A percentile compares a stretch with the other conserved stretches of the same genome.
These are phyloP conservation scores for Paspalum vaginatum DNA, from an alignment of 176 grass and related monocot species.

Conservation along the genomic window DNA sequence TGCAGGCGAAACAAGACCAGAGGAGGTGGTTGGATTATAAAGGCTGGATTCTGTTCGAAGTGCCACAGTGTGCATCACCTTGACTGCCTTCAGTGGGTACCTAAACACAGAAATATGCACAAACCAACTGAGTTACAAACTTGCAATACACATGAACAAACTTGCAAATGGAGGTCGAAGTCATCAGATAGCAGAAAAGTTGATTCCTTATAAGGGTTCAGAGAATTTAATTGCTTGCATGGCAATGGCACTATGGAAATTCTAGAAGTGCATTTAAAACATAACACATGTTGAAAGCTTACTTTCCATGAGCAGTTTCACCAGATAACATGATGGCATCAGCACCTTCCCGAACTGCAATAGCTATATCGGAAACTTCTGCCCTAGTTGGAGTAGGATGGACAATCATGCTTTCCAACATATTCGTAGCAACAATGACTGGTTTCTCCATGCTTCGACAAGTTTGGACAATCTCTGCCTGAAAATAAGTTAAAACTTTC, in stretches of 20 bases:
- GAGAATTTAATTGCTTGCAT: slow-evolving; percentile 22
- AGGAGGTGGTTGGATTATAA: slow-evolving; percentile 46
- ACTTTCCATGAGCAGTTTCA: slow-evolving; percentile 99
- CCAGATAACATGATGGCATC: slow-evolving; percentile 98
- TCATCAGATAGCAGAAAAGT: background rate
- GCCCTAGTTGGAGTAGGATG: slow-evolving; percentile 98
- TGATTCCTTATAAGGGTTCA: background rate
- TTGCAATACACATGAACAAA: background rate
- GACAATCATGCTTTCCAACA: slow-evolving; percentile 98
- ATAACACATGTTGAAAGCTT: slow-evolving; percentile 40
- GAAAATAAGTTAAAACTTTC: slow-evolving; percentile 3
- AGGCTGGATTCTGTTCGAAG: slow-evolving; percentile 88
- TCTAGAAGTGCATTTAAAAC: slow-evolving; percentile 30
- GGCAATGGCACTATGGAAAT: slow-evolving; percentile 11
- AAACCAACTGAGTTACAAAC: slow-evolving; percentile 19
- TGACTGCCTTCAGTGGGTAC: slow-evolving; percentile 96
- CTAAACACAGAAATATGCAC: slow-evolving; percentile 48
- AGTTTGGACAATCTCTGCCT: slow-evolving; percentile 90
- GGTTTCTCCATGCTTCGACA: slow-evolving; percentile 91
- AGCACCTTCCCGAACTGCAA: slow-evolving; percentile 89
- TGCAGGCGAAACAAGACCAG: slow-evolving; percentile 48
- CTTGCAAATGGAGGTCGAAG: slow-evolving; percentile 3
- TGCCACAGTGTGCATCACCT: slow-evolving; percentile 95
- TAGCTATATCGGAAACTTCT: slow-evolving; percentile 97
- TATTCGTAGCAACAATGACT: slow-evolving; percentile 97